A percentile compares a stretch with the other conserved stretches of the same genome.
Conservation (phyloP, 108 stramenopile genomes). For the Seminavis robusta region DNA sequence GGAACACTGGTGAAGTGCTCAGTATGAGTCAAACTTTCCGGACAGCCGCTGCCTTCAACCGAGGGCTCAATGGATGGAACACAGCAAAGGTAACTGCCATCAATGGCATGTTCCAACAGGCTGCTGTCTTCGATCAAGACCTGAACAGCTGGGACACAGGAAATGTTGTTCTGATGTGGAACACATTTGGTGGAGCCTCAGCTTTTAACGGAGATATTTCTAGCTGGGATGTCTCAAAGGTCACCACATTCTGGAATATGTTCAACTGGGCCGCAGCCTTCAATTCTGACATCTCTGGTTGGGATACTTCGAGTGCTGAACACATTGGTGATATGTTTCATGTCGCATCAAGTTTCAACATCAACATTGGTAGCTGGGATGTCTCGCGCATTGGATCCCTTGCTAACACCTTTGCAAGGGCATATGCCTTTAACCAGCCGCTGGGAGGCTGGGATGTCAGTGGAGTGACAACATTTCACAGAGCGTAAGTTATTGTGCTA, state of each 20-base stretch:
- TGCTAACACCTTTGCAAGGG: conserved; percentile 1
- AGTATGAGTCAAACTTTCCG: too few relatives aligned
- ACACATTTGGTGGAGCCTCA: conserved; percentile 13
- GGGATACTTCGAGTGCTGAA: background rate
- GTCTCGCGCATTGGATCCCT: background rate
- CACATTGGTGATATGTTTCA: conserved; percentile 19
- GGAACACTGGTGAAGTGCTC: too few relatives aligned
- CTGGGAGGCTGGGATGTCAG: too few relatives aligned
- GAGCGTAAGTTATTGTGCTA: too few relatives aligned
- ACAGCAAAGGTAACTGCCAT: conserved; percentile 12
- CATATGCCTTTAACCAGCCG: background rate
- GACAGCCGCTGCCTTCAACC: conserved; percentile 30
- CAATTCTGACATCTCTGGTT: conserved; percentile 1
- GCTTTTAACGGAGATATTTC: conserved; percentile 6
- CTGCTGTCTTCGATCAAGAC: conserved; percentile 28
- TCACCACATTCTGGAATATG: conserved; percentile 12
- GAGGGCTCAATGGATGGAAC: conserved; percentile 32
- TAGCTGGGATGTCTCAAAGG: background rate
- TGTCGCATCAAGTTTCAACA: conserved; percentile 4
- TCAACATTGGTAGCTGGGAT: conserved; percentile 13
- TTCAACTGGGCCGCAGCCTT: conserved; percentile 14
- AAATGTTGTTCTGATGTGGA: background rate
- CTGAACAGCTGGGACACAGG: conserved; percentile 21
- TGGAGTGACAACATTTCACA: too few relatives aligned
- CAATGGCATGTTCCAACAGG: conserved; percentile 16